A percentile compares a stretch with the other conserved stretches of the same genome.
These are phyloP conservation scores for Penicillium argentinense DNA, from an alignment of 495 filamentous ascomycete species.

Conservation along the genomic window DNA sequence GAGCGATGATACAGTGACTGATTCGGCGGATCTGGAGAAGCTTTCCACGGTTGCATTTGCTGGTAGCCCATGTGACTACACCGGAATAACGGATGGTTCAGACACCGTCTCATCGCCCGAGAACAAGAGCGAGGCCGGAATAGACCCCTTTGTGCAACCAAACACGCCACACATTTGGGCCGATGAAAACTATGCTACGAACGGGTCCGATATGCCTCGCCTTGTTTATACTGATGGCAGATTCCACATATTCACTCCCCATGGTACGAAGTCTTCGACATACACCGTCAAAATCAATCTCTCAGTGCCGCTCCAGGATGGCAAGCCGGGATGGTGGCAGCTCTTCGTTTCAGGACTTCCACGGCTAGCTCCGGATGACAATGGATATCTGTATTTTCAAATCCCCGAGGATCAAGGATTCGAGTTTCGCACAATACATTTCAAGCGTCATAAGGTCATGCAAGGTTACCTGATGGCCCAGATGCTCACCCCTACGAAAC, in stretches of 20 bases:
- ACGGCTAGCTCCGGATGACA: slow-evolving; percentile 16
- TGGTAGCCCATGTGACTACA: slow-evolving; percentile 14
- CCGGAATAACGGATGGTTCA: background rate
- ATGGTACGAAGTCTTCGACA: slow-evolving; percentile 6
- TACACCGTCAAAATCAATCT: slow-evolving; percentile 27
- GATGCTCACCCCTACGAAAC: slow-evolving; percentile 22
- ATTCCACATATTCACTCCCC: slow-evolving; percentile 21
- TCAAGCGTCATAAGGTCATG: slow-evolving; percentile 25
- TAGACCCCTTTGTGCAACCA: slow-evolving; percentile 1
- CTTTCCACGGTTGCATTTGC: slow-evolving; percentile 12
- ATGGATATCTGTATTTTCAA: slow-evolving; percentile 33
- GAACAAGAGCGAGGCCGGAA: background rate
- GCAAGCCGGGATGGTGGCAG: slow-evolving; percentile 29
- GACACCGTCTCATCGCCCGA: background rate
- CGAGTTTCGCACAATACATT: slow-evolving; percentile 34
- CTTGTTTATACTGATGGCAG: slow-evolving; percentile 21
- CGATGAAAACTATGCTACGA: background rate
- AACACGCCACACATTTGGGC: background rate
- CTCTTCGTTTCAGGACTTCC: slow-evolving; percentile 35
- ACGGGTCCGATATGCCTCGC: slow-evolving; percentile 9
- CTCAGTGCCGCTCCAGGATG: slow-evolving; percentile 15
- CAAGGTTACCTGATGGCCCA: slow-evolving; percentile 38
- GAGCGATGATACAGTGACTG: background rate
- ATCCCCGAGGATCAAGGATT: slow-evolving; percentile 28
- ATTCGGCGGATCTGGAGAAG: background rate